A percentile compares a stretch with the other conserved stretches of the same genome.
Evolutionary conservation across 108 stramenopile genomes (phyloP).

Genomic region (Bacterosira constricta): DNA sequence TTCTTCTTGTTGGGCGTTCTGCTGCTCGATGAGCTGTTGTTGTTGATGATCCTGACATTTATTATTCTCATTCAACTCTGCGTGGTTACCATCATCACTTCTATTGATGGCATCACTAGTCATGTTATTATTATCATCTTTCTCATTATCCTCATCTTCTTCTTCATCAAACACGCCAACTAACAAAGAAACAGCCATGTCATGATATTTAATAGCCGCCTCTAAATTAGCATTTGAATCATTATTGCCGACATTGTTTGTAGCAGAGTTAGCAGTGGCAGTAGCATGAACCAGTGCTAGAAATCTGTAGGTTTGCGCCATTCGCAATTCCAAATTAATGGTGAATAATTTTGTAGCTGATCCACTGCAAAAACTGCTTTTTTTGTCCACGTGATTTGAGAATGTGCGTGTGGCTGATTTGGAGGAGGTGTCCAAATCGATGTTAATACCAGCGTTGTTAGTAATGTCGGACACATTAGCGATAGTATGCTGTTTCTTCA

Average conservation of each 20-base stretch:
- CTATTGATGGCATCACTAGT: too few species aligned
- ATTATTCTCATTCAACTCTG: too few species aligned
- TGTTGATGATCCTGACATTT: too few species aligned
- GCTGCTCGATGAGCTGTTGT: too few species aligned
- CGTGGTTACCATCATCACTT: too few species aligned
- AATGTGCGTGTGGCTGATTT: too few species aligned
- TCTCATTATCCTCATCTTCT: constrained; percentile 5
- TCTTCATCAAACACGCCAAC: constrained; percentile 39
- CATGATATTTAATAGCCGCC: constrained; percentile 29
- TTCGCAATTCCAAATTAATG: constrained; percentile 43
- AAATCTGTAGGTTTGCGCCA: constrained; percentile 27
- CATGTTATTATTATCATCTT: neutral
- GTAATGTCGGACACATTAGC: neutral
- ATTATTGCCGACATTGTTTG: neutral
- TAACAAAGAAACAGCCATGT: constrained; percentile 32
- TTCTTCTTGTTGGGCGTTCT: neutral
- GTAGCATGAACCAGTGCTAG: constrained; percentile 15
- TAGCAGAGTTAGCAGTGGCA: neutral
- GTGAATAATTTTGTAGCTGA: neutral
- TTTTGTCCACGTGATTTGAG: too few species aligned
- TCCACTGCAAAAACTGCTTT: too few species aligned
- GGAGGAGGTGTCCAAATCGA: neutral
- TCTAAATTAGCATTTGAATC: neutral
- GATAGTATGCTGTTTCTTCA: neutral
- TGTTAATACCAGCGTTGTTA: neutral